Conservation (phyloP, 2,329 filamentous ascomycete species). For the Fusarium praegraminearum region DNA sequence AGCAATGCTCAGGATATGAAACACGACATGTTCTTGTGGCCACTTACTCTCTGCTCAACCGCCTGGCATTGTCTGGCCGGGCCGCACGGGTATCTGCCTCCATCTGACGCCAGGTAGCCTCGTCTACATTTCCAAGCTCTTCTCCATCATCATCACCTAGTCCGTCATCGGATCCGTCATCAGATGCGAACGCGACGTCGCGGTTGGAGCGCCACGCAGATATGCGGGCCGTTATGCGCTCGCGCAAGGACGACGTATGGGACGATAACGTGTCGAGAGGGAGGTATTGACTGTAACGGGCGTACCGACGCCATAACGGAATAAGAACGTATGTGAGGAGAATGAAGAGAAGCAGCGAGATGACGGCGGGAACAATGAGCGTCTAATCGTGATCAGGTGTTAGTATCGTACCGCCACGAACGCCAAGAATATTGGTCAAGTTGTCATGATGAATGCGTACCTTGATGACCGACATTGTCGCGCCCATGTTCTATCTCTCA, state of each 20-base stretch:
- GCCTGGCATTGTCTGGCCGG: slow-evolving; percentile 63
- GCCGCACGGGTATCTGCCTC: slow-evolving; percentile 51
- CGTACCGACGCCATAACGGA: slow-evolving; percentile 77
- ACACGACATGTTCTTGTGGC: not conserved
- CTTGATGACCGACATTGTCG: slow-evolving; percentile 53
- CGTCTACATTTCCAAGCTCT: slow-evolving; percentile 72
- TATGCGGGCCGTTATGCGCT: slow-evolving; percentile 57
- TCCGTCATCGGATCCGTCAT: slow-evolving; percentile 61
- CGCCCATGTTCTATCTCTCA: slow-evolving; percentile 48
- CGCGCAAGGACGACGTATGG: slow-evolving; percentile 66
- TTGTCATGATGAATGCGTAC: slow-evolving; percentile 40
- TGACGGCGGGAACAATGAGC: slow-evolving; percentile 75
- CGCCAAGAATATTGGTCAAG: slow-evolving; percentile 4
- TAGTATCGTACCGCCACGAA: slow-evolving; percentile 6
- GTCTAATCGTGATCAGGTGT: slow-evolving; percentile 62
- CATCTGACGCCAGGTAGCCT: slow-evolving; percentile 58
- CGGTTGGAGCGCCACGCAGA: slow-evolving; percentile 60
- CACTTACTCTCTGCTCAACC: slow-evolving; percentile 79
- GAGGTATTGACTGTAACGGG: slow-evolving; percentile 79
- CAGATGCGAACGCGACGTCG: slow-evolving; percentile 57
- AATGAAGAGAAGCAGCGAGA: slow-evolving; percentile 77
- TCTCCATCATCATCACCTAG: slow-evolving; percentile 71
- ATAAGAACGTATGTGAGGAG: slow-evolving; percentile 72
- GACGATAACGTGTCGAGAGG: slow-evolving; percentile 73
- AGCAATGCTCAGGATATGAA: slow-evolving; percentile 9